Percentiles rank a stretch among this genome's conserved stretches.
These are phyloP conservation scores for Rhododendron vialii DNA, from an alignment of 148 eudicot genomes.

Conservation along the genomic window DNA sequence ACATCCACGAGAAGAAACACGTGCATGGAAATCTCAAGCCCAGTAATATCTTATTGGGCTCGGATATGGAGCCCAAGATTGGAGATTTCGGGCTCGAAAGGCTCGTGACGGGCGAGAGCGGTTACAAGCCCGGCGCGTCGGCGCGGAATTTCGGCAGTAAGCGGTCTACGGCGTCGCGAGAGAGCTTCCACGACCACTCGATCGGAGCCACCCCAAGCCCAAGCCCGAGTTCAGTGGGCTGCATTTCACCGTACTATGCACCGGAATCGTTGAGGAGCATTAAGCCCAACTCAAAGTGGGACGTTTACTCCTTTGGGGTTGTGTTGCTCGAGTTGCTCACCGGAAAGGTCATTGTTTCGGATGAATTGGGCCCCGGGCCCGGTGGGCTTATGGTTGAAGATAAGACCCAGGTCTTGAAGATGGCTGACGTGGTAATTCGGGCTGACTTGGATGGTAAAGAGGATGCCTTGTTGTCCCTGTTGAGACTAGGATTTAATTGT, in stretches of 20 bases:
- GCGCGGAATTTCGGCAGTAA: constrained; percentile 82
- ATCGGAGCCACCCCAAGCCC: constrained; percentile 70
- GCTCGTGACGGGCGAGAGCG: constrained; percentile 53
- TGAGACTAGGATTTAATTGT: constrained; percentile 74
- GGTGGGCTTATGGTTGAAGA: constrained; percentile 49
- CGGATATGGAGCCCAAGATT: constrained; percentile 86
- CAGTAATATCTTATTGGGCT: constrained; percentile 63
- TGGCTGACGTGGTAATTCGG: constrained; percentile 83
- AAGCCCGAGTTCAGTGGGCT: constrained; percentile 68
- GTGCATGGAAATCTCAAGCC: constrained; percentile 96
- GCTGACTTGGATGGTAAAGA: constrained; percentile 85
- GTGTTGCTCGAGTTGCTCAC: constrained; percentile 74
- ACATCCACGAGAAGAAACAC: constrained; percentile 91
- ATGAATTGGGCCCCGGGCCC: constrained; percentile 61
- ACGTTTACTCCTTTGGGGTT: constrained; percentile 89
- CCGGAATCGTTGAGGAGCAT: constrained; percentile 87
- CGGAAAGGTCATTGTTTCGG: constrained; percentile 73
- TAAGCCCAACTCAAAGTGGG: constrained; percentile 82
- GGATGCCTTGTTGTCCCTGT: constrained; percentile 50
- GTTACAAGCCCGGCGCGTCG: constrained; percentile 59
- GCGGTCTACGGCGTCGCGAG: constrained; percentile 81
- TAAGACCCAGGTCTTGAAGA: constrained; percentile 49
- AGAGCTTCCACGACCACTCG: constrained; percentile 62
- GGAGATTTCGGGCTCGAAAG: constrained; percentile 87
- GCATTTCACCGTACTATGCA: constrained; percentile 72